phyloP scores from a whole-genome alignment of 768 basidiomycete genomes.

The Russula abietina region DNA sequence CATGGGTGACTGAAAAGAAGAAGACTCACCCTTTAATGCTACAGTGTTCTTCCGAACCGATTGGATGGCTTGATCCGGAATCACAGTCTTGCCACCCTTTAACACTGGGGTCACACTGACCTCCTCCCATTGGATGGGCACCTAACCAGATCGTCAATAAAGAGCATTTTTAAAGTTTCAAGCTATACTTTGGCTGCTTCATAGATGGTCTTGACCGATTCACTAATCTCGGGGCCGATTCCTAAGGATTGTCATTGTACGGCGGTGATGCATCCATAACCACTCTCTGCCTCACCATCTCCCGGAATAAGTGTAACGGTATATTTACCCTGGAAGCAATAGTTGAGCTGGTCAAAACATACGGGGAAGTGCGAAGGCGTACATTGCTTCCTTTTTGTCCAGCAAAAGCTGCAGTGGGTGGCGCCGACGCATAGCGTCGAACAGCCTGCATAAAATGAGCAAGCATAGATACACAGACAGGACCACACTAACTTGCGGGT shows the following conservation, averaged over 20 bases:
- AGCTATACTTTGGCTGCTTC: constrained; percentile 66
- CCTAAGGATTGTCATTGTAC: constrained; percentile 42
- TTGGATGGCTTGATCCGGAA: constrained; percentile 85
- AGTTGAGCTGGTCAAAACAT: not conserved
- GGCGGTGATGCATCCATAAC: constrained; percentile 21
- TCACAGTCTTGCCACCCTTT: constrained; percentile 93
- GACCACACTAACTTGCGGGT: constrained; percentile 41
- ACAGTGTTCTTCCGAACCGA: constrained; percentile 97
- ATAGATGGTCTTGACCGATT: constrained; percentile 94
- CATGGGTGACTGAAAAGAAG: not conserved
- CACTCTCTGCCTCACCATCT: constrained; percentile 58
- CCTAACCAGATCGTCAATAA: constrained; percentile 41
- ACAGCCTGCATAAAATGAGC: constrained; percentile 37
- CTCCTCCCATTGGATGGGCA: constrained; percentile 99
- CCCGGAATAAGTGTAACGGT: constrained; percentile 94
- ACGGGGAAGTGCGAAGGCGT: constrained; percentile 32
- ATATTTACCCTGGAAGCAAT: constrained; percentile 75
- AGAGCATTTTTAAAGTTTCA: not conserved
- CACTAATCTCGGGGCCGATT: constrained; percentile 97
- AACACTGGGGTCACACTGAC: constrained; percentile 93
- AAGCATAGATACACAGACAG: not conserved
- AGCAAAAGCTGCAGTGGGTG: constrained; percentile 86
- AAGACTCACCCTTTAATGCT: constrained; percentile 79
- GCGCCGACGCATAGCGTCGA: constrained; percentile 61
- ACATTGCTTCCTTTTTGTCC: constrained; percentile 86